Percentiles rank a stretch among this genome's conserved stretches.
Conservation (phyloP, 192 early-diverging fungal genomes). For the Coemansia sp. region DNA sequence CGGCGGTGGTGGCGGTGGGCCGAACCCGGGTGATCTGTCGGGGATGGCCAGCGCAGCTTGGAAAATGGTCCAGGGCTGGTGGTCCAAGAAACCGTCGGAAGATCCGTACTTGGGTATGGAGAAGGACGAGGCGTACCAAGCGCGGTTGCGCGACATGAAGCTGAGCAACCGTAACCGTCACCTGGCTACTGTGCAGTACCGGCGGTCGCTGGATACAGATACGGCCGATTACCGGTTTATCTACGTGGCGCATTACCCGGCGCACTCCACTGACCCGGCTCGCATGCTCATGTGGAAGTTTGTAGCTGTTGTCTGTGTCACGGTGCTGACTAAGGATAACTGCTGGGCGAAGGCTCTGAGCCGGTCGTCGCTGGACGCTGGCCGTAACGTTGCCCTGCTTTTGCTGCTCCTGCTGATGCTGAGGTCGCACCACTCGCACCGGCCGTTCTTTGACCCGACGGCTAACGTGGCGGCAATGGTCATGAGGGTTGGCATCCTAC, state of each 20-base stretch:
- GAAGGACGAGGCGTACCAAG: constrained; percentile 56
- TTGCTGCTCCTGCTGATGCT: constrained; percentile 58
- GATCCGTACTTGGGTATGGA: constrained; percentile 52
- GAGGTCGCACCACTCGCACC: constrained; percentile 60
- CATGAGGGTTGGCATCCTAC: constrained; percentile 49
- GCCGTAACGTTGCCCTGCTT: constrained; percentile 57
- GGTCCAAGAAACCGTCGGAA: constrained; percentile 19
- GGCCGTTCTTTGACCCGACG: constrained; percentile 64
- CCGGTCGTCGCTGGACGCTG: constrained; percentile 58
- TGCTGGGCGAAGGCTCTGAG: constrained; percentile 58
- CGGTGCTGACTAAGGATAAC: constrained; percentile 65
- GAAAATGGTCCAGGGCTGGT: constrained; percentile 43
- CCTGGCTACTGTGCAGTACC: constrained; percentile 60
- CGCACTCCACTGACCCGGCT: constrained; percentile 60
- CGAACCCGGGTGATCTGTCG: neutral
- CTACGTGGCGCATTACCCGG: constrained; percentile 60
- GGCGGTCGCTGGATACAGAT: constrained; percentile 60
- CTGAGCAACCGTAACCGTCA: constrained; percentile 55
- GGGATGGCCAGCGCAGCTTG: constrained; percentile 24
- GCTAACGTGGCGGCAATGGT: constrained; percentile 61
- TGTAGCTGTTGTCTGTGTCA: constrained; percentile 48
- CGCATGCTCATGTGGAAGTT: constrained; percentile 65
- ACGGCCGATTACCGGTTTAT: constrained; percentile 65
- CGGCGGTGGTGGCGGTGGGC: constrained; percentile 6
- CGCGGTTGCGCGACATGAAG: constrained; percentile 53